These are phyloP conservation scores for Collybia mongolica DNA, from an alignment of 768 basidiomycete species.

Conservation along the genomic window DNA sequence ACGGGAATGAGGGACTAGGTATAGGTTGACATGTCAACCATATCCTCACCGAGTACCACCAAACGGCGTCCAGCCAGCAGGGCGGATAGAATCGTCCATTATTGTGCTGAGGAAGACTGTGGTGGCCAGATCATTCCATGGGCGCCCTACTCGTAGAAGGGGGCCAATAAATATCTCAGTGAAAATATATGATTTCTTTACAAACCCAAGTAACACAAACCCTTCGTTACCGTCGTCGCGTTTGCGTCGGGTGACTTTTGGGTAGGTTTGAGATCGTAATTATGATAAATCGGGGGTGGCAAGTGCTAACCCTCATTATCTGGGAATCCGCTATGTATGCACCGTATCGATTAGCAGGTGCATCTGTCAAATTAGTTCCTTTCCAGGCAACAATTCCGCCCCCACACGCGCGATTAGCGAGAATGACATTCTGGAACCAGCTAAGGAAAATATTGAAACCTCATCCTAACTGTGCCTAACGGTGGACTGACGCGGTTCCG, in stretches of 20 bases:
- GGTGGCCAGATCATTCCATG: conserved; percentile 61
- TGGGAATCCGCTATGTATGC: conserved; percentile 54
- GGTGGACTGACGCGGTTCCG: conserved; percentile 48
- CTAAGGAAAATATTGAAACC: conserved; percentile 22
- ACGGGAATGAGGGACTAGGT: not conserved
- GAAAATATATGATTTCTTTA: not conserved
- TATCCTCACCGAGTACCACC: conserved; percentile 32
- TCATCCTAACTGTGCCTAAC: not conserved
- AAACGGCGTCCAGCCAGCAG: conserved; percentile 53
- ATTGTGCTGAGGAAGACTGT: conserved; percentile 52
- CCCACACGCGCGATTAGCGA: conserved; percentile 64
- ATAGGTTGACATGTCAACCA: not conserved
- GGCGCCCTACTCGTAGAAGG: conserved; percentile 44
- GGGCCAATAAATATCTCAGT: not conserved
- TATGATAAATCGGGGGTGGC: not conserved
- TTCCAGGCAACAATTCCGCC: conserved; percentile 68
- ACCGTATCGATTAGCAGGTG: conserved; percentile 50
- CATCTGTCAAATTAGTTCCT: conserved; percentile 52
- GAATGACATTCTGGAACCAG: conserved; percentile 57
- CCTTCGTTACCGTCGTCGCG: conserved; percentile 39
- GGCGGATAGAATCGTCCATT: conserved; percentile 56
- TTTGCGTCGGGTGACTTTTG: conserved; percentile 60
- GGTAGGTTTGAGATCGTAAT: not conserved
- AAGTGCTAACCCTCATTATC: conserved; percentile 49
- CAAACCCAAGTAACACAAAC: conserved; percentile 49